Conservation (phyloP, 1,284 basidiomycete species). For the Mycosarcoma mackinlayi region DNA sequence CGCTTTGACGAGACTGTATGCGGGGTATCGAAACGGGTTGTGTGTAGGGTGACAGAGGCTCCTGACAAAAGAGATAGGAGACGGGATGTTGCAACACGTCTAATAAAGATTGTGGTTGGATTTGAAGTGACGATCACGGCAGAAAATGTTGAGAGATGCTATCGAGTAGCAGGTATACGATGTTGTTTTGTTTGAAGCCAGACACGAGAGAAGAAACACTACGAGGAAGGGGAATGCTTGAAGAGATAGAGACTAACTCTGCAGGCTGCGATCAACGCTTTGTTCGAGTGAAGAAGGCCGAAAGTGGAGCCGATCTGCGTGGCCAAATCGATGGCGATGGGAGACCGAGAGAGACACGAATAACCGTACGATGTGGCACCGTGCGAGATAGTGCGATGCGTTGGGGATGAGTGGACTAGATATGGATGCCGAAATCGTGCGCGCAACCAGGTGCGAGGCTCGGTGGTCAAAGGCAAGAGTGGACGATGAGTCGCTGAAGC, state of each 20-base stretch:
- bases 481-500: too few relatives aligned
- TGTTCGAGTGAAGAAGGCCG: neutral
- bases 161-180: conserved; percentile 30
- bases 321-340: neutral
- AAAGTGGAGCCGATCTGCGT: neutral
- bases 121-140: neutral
- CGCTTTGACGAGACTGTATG: too few relatives aligned
- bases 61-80: conserved; percentile 11
- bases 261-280: conserved; percentile 5
- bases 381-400: too few relatives aligned
- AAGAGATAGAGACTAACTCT: neutral
- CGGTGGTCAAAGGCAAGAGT: too few relatives aligned
- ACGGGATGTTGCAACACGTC: conserved; percentile 16
- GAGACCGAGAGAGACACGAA: neutral
- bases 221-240: conserved; percentile 12
- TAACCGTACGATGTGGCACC: too few relatives aligned
- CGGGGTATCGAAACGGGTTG: neutral
- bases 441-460: too few relatives aligned
- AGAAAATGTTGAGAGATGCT: conserved; percentile 25
- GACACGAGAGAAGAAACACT: too few relatives aligned
- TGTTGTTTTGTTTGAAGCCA: conserved; percentile 5
- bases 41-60: conserved; percentile 8
- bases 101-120: conserved; percentile 17
- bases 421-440: too few relatives aligned
- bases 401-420: too few relatives aligned